Percentiles rank a stretch among this genome's conserved stretches.
phyloP scores from a whole-genome alignment of 345 rosid species.

The Populus tremula region DNA sequence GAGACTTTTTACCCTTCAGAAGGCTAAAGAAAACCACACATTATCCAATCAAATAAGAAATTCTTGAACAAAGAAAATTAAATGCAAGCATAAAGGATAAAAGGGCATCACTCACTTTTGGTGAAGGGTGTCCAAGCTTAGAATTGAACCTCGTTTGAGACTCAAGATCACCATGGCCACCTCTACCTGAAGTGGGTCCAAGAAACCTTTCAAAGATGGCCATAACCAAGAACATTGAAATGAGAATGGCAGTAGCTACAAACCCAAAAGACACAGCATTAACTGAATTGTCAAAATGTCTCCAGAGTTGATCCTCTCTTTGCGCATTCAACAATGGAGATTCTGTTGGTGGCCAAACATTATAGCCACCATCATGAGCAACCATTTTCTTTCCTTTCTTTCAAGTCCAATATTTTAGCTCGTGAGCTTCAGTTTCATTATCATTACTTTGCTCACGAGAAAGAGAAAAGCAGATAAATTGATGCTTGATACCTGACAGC shows the following conservation, averaged over 20 bases:
- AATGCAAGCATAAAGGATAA: not conserved
- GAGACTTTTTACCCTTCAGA: not conserved
- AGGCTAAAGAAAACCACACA: not conserved
- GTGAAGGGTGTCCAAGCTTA: conserved; percentile 72
- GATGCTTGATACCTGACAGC: not conserved
- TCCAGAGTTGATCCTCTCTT: conserved; percentile 54
- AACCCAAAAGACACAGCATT: conserved; percentile 86
- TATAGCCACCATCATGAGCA: conserved; percentile 20
- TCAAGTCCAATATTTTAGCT: not conserved
- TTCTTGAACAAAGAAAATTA: not conserved
- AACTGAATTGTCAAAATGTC: conserved; percentile 63
- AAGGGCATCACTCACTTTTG: conserved; percentile 39
- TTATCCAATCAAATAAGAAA: not conserved
- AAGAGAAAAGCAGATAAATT: not conserved
- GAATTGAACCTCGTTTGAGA: conserved; percentile 52
- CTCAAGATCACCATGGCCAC: conserved; percentile 46
- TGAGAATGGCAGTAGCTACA: conserved; percentile 79
- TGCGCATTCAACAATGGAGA: conserved; percentile 53
- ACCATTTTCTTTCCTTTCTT: conserved; percentile 20
- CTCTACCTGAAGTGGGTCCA: conserved; percentile 31
- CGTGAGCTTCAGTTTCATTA: conserved; percentile 8
- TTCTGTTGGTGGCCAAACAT: conserved; percentile 64
- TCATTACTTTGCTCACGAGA: conserved; percentile 21
- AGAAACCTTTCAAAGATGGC: conserved; percentile 81
- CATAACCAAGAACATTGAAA: conserved; percentile 75